These are phyloP conservation scores for Primulina huaijiensis DNA, from an alignment of 257 asterid genomes.

Conservation along the genomic window DNA sequence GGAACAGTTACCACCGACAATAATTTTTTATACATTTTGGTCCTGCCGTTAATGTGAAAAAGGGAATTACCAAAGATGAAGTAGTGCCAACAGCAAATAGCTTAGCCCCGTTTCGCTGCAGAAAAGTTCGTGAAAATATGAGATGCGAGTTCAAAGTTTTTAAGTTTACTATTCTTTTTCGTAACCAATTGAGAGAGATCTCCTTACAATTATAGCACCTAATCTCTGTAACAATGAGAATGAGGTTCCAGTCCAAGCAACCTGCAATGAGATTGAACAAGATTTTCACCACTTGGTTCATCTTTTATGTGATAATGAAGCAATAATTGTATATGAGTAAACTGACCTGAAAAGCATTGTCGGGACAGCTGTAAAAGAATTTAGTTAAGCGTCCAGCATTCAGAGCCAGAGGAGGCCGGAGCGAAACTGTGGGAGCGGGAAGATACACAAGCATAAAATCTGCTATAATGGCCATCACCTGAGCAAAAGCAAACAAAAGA, in stretches of 20 bases:
- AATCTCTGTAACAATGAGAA: constrained; percentile 13
- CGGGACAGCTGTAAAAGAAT: constrained; percentile 47
- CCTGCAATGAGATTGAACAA: not conserved
- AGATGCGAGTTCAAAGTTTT: not conserved
- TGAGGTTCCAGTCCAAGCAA: constrained; percentile 11
- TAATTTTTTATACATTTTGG: not conserved
- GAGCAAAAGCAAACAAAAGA: constrained; percentile 6
- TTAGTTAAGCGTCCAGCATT: constrained; percentile 44
- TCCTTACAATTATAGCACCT: constrained; percentile 17
- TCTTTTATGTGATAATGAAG: not conserved
- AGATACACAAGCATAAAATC: constrained; percentile 62
- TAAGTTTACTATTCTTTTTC: not conserved
- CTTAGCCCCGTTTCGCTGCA: constrained; percentile 26
- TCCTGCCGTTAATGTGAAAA: not conserved
- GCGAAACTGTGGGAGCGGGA: constrained; percentile 61
- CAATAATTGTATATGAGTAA: not conserved
- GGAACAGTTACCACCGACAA: not conserved
- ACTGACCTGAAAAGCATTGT: constrained; percentile 54
- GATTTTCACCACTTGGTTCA: not conserved
- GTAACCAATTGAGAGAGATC: not conserved
- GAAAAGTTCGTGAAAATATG: not conserved
- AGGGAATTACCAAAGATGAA: constrained; percentile 23
- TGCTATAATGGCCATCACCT: constrained; percentile 60
- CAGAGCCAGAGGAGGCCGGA: constrained; percentile 42
- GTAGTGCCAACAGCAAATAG: constrained; percentile 28